phyloP scores from a whole-genome alignment of 768 basidiomycete species.

The Leccinum disarticulatum region DNA sequence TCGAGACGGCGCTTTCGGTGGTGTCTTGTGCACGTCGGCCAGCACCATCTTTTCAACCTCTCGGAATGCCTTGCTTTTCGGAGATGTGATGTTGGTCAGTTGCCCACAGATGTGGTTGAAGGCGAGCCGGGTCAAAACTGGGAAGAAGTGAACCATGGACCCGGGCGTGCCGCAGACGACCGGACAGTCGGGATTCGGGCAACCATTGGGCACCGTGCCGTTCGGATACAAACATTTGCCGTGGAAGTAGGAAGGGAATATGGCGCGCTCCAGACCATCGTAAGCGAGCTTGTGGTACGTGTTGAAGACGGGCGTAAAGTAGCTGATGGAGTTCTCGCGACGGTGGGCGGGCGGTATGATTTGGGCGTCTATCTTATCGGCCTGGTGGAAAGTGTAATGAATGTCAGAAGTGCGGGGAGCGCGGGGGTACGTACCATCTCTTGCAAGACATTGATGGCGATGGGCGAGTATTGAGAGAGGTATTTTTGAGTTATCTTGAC shows the following conservation, averaged over 20 bases:
- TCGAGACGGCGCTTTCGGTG: constrained; percentile 11
- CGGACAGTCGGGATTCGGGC: constrained; percentile 78
- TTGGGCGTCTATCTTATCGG: constrained; percentile 32
- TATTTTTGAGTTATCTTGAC: constrained; percentile 56
- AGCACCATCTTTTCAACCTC: constrained; percentile 43
- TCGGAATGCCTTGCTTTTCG: constrained; percentile 42
- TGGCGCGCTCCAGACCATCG: constrained; percentile 47
- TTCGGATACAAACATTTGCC: constrained; percentile 63
- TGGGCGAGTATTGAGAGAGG: constrained; percentile 46
- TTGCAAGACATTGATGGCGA: constrained; percentile 40
- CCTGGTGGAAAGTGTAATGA: constrained; percentile 28
- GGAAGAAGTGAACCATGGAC: constrained; percentile 69
- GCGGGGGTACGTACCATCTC: constrained; percentile 41
- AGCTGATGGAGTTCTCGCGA: constrained; percentile 28
- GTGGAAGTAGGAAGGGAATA: constrained; percentile 73
- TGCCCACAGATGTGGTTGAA: constrained; percentile 42
- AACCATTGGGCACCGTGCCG: constrained; percentile 62
- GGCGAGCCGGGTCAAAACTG: constrained; percentile 47
- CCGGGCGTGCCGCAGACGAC: constrained; percentile 83
- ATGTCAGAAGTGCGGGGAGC: neutral
- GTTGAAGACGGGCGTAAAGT: constrained; percentile 47
- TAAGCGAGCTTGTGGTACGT: constrained; percentile 48
- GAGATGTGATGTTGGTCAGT: constrained; percentile 36
- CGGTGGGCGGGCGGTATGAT: constrained; percentile 31
- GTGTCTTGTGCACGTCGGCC: constrained; percentile 30